Percentiles rank a stretch among this genome's conserved stretches.
phyloP scores from a whole-genome alignment of 2,329 filamentous ascomycete genomes.

The Emergomyces pasteurianus region DNA sequence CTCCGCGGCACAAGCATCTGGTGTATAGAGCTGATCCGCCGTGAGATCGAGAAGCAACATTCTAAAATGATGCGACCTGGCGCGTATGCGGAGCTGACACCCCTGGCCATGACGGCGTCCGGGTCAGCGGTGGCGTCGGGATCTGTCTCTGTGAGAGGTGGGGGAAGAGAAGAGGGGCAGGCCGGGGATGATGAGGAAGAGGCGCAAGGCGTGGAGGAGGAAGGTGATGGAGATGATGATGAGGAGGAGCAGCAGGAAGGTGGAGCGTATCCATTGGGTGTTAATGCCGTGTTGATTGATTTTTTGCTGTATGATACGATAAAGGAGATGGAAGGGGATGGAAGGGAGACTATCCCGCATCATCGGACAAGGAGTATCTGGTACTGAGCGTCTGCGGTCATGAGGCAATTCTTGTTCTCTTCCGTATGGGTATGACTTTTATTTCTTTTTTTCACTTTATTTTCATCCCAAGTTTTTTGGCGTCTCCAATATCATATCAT shows the following conservation, averaged over 20 bases:
- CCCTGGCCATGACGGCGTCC: background rate
- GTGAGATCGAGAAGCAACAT: conserved; percentile 64
- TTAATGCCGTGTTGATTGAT: conserved; percentile 89
- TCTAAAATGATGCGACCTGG: conserved; percentile 43
- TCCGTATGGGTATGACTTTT: background rate
- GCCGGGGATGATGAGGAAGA: conserved; percentile 1
- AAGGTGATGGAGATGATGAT: conserved; percentile 5
- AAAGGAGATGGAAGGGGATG: conserved; percentile 65
- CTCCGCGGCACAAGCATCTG: conserved; percentile 89
- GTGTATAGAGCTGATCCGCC: conserved; percentile 79
- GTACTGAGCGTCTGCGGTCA: conserved; percentile 47
- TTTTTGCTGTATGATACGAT: conserved; percentile 95
- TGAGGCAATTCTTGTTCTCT: background rate
- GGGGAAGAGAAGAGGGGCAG: background rate
- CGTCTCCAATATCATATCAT: background rate
- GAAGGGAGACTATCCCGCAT: conserved; percentile 52
- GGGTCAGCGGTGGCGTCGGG: conserved; percentile 5
- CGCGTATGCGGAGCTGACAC: conserved; percentile 2
- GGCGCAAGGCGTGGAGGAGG: conserved; percentile 4
- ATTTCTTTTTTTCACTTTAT: background rate
- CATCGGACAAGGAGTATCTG: conserved; percentile 89
- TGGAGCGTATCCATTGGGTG: conserved; percentile 28
- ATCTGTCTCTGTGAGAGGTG: conserved; percentile 1
- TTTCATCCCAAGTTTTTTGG: background rate
- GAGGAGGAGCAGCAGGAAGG: conserved; percentile 4